Conservation (phyloP, 2,329 filamentous ascomycete species). For the Didymosphaeria variabile region DNA sequence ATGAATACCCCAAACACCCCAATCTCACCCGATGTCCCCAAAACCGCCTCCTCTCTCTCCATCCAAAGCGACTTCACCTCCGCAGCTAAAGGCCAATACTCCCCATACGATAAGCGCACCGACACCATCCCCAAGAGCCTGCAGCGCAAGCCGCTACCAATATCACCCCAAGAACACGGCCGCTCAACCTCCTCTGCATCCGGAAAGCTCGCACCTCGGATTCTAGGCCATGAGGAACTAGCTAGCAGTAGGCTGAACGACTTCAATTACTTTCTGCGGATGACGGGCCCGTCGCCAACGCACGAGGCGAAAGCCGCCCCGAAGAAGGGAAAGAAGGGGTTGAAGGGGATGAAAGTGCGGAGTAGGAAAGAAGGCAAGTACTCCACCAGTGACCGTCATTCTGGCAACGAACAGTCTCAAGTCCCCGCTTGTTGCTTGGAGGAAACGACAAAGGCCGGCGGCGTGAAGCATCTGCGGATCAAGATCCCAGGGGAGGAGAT, state of each 20-base stretch:
- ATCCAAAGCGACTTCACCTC: constrained; percentile 33
- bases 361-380: constrained; percentile 33
- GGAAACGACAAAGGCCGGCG: constrained; percentile 37
- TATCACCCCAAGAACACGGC: constrained; percentile 15
- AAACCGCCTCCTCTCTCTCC: constrained; percentile 24
- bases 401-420: constrained; percentile 24
- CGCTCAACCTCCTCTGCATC: constrained; percentile 16
- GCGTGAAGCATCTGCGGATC: constrained; percentile 39
- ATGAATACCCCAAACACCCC: constrained; percentile 26
- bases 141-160: constrained; percentile 21
- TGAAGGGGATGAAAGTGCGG: constrained; percentile 37
- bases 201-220: constrained; percentile 39
- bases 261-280: constrained; percentile 40
- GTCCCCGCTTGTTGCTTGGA: constrained; percentile 38
- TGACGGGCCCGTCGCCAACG: constrained; percentile 37
- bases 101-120: constrained; percentile 30
- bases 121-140: constrained; percentile 20
- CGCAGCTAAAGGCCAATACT: constrained; percentile 35
- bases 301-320: constrained; percentile 13
- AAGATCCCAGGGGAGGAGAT: constrained; percentile 32
- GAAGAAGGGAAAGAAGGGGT: constrained; percentile 28
- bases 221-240: constrained; percentile 43
- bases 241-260: constrained; percentile 40
- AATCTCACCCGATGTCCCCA: constrained; percentile 22
- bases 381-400: constrained; percentile 32